Percentiles rank a stretch among this genome's conserved stretches.
phyloP scores from a whole-genome alignment of 1,284 basidiomycete species.

The Ceratobasidium sp. region DNA sequence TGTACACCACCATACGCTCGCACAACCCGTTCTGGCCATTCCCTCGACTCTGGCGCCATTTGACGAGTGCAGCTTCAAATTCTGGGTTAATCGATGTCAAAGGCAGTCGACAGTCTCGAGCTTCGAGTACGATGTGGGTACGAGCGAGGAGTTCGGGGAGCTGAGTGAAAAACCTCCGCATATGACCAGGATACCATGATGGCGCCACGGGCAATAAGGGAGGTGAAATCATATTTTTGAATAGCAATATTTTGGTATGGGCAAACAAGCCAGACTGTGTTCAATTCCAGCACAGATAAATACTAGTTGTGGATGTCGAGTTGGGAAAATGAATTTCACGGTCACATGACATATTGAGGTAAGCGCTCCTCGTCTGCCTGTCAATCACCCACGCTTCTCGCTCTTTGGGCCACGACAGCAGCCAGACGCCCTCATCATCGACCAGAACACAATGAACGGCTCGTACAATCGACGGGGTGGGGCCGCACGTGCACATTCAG shows the following conservation, averaged over 20 bases:
- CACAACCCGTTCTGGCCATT: constrained; percentile 67
- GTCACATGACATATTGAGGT: constrained; percentile 12
- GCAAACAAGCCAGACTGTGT: too few species aligned
- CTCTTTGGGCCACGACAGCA: neutral
- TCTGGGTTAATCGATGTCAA: constrained; percentile 92
- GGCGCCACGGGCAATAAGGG: constrained; percentile 69
- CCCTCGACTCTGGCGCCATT: constrained; percentile 57
- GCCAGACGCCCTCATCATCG: neutral
- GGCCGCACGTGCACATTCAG: constrained; percentile 10
- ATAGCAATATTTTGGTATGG: neutral
- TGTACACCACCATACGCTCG: constrained; percentile 90
- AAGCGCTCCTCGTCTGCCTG: neutral
- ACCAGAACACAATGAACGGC: constrained; percentile 7
- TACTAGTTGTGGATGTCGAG: neutral
- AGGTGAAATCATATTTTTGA: neutral
- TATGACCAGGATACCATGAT: constrained; percentile 98
- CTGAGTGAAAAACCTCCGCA: constrained; percentile 85
- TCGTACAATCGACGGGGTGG: constrained; percentile 13
- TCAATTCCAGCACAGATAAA: neutral
- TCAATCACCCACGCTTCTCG: neutral
- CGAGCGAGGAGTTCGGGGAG: constrained; percentile 78
- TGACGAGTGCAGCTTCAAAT: constrained; percentile 73
- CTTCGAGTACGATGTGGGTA: constrained; percentile 92
- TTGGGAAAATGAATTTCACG: neutral
- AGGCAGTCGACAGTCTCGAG: constrained; percentile 90